Base-by-base conservation (phyloP, 2,329 filamentous ascomycete genomes). In the Phyllachora maydis region DNA sequence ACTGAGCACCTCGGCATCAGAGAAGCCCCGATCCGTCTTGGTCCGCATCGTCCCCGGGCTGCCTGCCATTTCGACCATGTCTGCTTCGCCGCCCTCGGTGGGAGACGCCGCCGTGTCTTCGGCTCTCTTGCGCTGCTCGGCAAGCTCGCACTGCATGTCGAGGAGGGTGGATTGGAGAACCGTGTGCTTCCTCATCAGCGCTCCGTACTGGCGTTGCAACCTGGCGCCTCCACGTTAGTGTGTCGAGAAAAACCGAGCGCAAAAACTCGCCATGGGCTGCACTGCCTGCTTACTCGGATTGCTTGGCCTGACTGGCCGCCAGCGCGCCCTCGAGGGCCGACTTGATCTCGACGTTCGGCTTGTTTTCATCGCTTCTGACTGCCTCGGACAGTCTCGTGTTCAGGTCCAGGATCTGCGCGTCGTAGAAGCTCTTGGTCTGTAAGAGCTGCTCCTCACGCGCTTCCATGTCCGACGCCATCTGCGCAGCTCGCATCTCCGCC, bases 401-500 rank as follows among this genome's bases (percentile, higher is more conserved):
- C 6, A 67, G 47, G 11, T 40, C 42, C n/a, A 38, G 38, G 9
- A 65, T 49, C 29, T 66, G 59, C 4, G 44, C 43, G 27, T 59
- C 41, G 28, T 60, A 61, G n/a, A 50, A 37, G 16, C 40, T 42
- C 29, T 42, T 50, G 14, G 45, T 47, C 23, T 48, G 46, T 24
- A 49, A 42, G 2, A 61, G 37, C 22, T 66, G 59, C n/a, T 37
- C 34, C 21, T 62, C 54, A 11, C 48, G 47, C 5, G 54, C 58
- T 19, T 41, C 46, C 30, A 82, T 46, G 32, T 67, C 59, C 49
- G 69, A 50, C 22, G 56, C 54, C 12, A 75, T 49, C 25, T 59
- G 50, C 32, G 71, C 59, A 5, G 69, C 56, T 23, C 65, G 59
- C 26, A 56, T 62, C 18, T 67, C 56, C 8, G 71, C 55, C 15